Percentiles rank a stretch among this genome's conserved stretches.
phyloP scores from a whole-genome alignment of 495 filamentous ascomycete species.

The Aspergillus cavernicola region DNA sequence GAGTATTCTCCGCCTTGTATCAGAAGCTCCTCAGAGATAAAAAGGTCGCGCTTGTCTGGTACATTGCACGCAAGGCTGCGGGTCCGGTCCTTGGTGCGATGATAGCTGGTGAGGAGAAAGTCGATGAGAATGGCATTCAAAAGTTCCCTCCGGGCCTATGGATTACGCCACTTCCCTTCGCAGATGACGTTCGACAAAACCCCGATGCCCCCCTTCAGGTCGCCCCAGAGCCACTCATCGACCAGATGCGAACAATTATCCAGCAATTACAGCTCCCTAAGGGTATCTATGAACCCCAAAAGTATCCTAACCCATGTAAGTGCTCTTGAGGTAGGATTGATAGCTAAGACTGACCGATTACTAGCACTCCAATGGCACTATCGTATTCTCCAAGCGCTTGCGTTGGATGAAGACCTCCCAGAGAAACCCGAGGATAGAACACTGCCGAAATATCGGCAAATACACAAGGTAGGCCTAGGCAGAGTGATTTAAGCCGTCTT shows the following conservation, averaged over 20 bases:
- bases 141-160: conserved; percentile 81
- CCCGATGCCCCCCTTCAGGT: conserved; percentile 55
- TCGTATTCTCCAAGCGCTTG: conserved; percentile 85
- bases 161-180: conserved; percentile 83
- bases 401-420: conserved; percentile 87
- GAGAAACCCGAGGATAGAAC: conserved; percentile 79
- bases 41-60: conserved; percentile 87
- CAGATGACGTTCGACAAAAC: conserved; percentile 80
- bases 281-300: conserved; percentile 72
- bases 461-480: conserved; percentile 62
- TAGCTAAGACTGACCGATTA: conserved; percentile 1
- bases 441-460: conserved; percentile 74
- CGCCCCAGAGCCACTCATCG: conserved; percentile 67
- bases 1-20: conserved; percentile 88
- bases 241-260: conserved; percentile 75
- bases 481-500: background rate
- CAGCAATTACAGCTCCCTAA: conserved; percentile 89
- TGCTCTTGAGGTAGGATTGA: background rate
- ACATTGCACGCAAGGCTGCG: conserved; percentile 74
- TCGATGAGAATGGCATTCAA: conserved; percentile 64
- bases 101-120: conserved; percentile 64
- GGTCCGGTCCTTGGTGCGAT: conserved; percentile 76
- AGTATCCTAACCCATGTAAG: conserved; percentile 82
- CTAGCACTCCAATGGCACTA: conserved; percentile 93
- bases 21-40: conserved; percentile 74